Conservation (phyloP, 108 stramenopile genomes). For the Nitzschia sp. region DNA sequence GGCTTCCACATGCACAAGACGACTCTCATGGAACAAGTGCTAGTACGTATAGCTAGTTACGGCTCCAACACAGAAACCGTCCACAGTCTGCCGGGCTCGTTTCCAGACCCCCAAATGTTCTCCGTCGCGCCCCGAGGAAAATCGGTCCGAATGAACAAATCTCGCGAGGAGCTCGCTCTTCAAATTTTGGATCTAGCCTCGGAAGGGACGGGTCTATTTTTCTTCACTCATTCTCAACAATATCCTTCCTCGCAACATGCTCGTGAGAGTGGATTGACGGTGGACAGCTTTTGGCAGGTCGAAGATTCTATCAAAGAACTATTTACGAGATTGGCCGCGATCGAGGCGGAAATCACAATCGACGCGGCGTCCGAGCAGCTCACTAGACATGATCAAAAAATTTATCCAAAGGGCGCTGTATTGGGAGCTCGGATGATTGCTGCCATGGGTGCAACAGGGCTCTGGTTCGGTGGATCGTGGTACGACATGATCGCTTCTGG, state of each 20-base stretch:
- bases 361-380: not conserved
- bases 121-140: not conserved
- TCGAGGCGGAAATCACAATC: slow-evolving; percentile 19
- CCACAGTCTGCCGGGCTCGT: not conserved
- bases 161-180: slow-evolving; percentile 7
- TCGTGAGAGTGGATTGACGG: not conserved
- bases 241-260: not conserved
- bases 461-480: slow-evolving; percentile 34
- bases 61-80: slow-evolving; percentile 20
- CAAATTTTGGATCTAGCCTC: slow-evolving; percentile 27
- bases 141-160: not conserved
- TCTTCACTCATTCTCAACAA: not conserved
- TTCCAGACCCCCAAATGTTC: slow-evolving; percentile 12
- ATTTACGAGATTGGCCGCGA: slow-evolving; percentile 18
- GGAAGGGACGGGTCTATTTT: slow-evolving; percentile 20
- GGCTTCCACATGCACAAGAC: slow-evolving; percentile 30
- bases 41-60: slow-evolving; percentile 25
- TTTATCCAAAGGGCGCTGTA: slow-evolving; percentile 4
- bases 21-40: slow-evolving; percentile 14
- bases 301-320: slow-evolving; percentile 15
- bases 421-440: slow-evolving; percentile 7
- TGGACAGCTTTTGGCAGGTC: slow-evolving; percentile 25
- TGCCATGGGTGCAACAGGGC: slow-evolving; percentile 20
- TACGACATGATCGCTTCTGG: slow-evolving; percentile 30
- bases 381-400: not conserved